Evolutionary conservation across 805 yeast genomes (phyloP).

Genomic region (Nakazawaea populi): DNA sequence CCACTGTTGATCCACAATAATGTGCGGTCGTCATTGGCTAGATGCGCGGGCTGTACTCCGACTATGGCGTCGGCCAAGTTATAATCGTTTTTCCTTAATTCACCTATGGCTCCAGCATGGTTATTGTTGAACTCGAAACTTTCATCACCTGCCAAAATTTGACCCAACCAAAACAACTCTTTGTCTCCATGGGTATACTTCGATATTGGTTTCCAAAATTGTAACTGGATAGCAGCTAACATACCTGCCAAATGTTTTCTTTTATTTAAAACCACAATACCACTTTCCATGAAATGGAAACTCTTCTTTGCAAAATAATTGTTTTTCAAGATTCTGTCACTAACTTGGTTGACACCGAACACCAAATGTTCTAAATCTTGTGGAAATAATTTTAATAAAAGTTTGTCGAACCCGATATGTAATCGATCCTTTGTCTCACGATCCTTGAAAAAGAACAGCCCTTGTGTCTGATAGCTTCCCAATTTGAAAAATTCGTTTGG

Average conservation of each 20-base stretch:
- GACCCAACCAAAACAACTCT: constrained; percentile 72
- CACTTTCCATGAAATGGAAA: constrained; percentile 44
- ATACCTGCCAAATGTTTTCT: constrained; percentile 43
- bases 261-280: constrained; percentile 41
- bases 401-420: constrained; percentile 32
- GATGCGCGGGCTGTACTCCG: constrained; percentile 49
- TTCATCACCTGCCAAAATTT: constrained; percentile 50
- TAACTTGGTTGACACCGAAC: constrained; percentile 23
- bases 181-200: constrained; percentile 72
- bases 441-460: constrained; percentile 45
- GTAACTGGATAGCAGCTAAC: constrained; percentile 36
- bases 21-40: constrained; percentile 43
- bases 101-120: constrained; percentile 55
- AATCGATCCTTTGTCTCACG: constrained; percentile 27
- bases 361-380: constrained; percentile 5
- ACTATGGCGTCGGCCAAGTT: constrained; percentile 4
- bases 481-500: constrained; percentile 30
- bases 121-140: constrained; percentile 42
- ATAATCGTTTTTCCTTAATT: constrained; percentile 23
- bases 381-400: constrained; percentile 43
- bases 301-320: constrained; percentile 32
- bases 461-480: constrained; percentile 27
- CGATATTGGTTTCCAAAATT: constrained; percentile 35
- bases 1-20: constrained; percentile 71
- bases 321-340: constrained; percentile 30